Base-by-base conservation (phyloP, 2,329 filamentous ascomycete species). In the Talaromyces sp. region DNA sequence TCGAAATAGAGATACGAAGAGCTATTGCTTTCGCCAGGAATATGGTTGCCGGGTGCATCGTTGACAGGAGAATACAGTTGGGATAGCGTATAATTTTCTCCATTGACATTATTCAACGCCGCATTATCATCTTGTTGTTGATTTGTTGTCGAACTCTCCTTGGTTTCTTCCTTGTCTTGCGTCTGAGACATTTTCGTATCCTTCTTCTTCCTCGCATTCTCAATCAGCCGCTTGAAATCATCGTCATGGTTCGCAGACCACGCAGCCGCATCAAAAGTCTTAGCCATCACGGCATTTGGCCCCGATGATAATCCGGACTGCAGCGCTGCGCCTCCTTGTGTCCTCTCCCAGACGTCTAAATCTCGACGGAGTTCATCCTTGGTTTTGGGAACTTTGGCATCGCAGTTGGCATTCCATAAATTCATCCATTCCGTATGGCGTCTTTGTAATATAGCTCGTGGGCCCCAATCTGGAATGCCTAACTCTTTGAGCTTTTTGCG, bases 371-470 rank as follows among this genome's bases (percentile, higher is more conserved):
- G 73, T 58, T 94, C 87, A 6, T 75, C 68, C 62, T 89, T 90
- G 10, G 80, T 79, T 69, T 88, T 89, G 0, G 91, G 91, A 1
- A 78, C 78, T 36, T 82, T 83, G 2, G 92, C 88, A 72, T 99
- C 94, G 74, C 91, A 96, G 70, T 99, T 99, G 10, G 95, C 89
- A 71, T 99, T 99, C 88, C 91, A 97, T 17, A 99, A 76, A 37
- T 94, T 97, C 53, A 94, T 81, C 92, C 92, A 99, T 73, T 99
- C 94, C 22, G 84, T 89, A 67, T 97, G 92, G 17, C 95, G 84
- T 63, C 81, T 83, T 69, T 93, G 88, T 56, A 97, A 78, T 1
- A 92, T 78, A 46, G 81, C 77, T 46, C 87, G 87, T 0, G 81
- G 73, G 0, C 94, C 94, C 60, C 77, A 79, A 9, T 80, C 82